A percentile compares a stretch with the other conserved stretches of the same genome.
These are phyloP conservation scores for Begonia loranthoides DNA, from an alignment of 306 rosid species.

Conservation along the genomic window DNA sequence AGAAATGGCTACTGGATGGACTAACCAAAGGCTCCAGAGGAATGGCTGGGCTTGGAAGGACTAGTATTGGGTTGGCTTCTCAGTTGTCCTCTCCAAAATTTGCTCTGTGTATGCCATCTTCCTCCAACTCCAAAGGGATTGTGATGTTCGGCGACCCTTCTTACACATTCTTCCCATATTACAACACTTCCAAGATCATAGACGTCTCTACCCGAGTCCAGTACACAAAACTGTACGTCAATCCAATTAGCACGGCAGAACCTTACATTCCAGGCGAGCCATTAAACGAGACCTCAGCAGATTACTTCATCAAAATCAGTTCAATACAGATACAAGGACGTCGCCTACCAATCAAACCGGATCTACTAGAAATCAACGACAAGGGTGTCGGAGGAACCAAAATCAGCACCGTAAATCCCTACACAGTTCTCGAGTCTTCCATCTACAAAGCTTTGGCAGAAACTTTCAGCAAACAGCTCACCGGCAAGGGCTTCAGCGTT, in stretches of 20 bases:
- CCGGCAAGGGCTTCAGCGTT: not conserved
- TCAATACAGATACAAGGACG: conserved; percentile 10
- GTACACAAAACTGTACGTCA: conserved; percentile 27
- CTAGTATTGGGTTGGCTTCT: conserved; percentile 24
- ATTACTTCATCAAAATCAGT: conserved; percentile 39
- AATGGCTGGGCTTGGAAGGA: conserved; percentile 41
- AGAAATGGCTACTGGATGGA: conserved; percentile 16
- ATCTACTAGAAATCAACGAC: not conserved
- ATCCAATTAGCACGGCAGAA: conserved; percentile 22
- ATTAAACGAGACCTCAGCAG: conserved; percentile 18
- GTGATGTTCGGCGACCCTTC: conserved; percentile 38
- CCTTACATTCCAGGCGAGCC: not conserved
- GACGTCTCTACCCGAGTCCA: conserved; percentile 18
- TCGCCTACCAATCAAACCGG: not conserved
- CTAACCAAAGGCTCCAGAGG: conserved; percentile 36
- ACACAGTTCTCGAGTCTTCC: conserved; percentile 23
- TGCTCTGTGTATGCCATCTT: conserved; percentile 38
- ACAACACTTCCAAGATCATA: not conserved
- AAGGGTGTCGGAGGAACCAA: conserved; percentile 14
- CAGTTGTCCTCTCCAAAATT: conserved; percentile 39
- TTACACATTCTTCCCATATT: conserved; percentile 17
- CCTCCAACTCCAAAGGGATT: conserved; percentile 13
- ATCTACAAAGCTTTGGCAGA: conserved; percentile 17
- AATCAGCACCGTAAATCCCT: conserved; percentile 33
- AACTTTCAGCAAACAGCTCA: conserved; percentile 9